Percentiles rank a stretch among this genome's conserved stretches.
These are phyloP conservation scores for Tuber aestivum DNA, from an alignment of 495 filamentous ascomycete genomes.

Conservation along the genomic window DNA sequence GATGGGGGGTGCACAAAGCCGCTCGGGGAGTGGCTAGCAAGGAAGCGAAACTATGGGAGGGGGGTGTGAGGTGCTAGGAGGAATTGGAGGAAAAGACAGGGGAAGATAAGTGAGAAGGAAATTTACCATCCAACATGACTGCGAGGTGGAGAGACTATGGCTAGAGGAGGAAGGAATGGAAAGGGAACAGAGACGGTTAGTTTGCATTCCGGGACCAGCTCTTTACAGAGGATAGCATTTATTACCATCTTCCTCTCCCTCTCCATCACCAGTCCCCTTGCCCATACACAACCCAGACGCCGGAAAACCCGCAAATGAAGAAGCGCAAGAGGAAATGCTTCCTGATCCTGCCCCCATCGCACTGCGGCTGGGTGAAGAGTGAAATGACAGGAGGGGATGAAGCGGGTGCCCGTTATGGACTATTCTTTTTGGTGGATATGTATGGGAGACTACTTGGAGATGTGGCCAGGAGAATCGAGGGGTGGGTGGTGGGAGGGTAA, in stretches of 20 bases:
- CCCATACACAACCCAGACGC: not conserved
- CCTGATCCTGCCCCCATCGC: conserved; percentile 52
- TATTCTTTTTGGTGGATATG: conserved; percentile 65
- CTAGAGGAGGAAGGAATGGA: not conserved
- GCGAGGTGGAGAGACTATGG: not conserved
- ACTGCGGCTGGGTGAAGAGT: too few species aligned
- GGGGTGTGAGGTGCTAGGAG: conserved; percentile 56
- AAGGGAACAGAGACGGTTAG: not conserved
- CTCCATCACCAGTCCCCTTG: conserved; percentile 1
- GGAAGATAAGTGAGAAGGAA: conserved; percentile 50
- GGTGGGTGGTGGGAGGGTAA: too few species aligned
- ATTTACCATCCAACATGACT: not conserved
- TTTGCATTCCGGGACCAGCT: not conserved
- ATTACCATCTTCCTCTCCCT: conserved; percentile 1
- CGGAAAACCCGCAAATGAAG: conserved; percentile 38
- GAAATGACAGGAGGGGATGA: conserved; percentile 79
- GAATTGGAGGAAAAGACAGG: conserved; percentile 52
- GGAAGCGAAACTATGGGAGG: conserved; percentile 54
- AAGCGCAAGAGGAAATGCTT: conserved; percentile 68
- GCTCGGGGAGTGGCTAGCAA: conserved; percentile 54
- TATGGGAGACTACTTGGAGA: conserved; percentile 75
- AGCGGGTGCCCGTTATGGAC: conserved; percentile 74
- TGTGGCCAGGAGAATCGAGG: conserved; percentile 60
- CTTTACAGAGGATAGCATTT: too few species aligned
- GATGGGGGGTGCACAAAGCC: conserved; percentile 50